Percentiles rank a stretch among this genome's conserved stretches.
Conservation (phyloP, 2,329 filamentous ascomycete genomes). For the Didymella pomorum region DNA sequence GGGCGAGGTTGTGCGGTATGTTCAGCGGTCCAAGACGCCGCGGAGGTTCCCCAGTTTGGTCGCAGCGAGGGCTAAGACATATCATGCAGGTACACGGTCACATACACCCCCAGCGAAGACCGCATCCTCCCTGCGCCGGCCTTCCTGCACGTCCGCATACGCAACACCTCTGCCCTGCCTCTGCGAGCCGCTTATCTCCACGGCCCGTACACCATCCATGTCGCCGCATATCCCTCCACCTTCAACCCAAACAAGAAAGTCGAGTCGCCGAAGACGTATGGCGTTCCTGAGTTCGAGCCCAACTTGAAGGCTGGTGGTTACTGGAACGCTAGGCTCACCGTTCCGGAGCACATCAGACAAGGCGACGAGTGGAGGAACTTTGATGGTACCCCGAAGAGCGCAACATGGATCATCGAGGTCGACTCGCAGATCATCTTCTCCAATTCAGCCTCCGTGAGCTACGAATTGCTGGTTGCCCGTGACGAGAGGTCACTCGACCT, state of each 20-base stretch:
- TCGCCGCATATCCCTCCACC: slow-evolving; percentile 81
- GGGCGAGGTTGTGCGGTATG: slow-evolving; percentile 88
- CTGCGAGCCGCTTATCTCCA: slow-evolving; percentile 95
- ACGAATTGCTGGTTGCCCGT: slow-evolving; percentile 83
- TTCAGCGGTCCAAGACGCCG: slow-evolving; percentile 8
- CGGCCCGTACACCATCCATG: slow-evolving; percentile 90
- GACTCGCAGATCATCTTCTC: slow-evolving; percentile 95
- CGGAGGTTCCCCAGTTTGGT: slow-evolving; percentile 18
- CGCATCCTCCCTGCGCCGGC: slow-evolving; percentile 87
- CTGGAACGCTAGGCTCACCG: slow-evolving; percentile 80
- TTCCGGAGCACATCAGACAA: slow-evolving; percentile 77
- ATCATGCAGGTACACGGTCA: slow-evolving; percentile 72
- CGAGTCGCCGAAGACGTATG: slow-evolving; percentile 72
- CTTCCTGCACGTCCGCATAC: slow-evolving; percentile 83
- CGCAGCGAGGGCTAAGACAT: slow-evolving; percentile 22
- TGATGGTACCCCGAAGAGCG: slow-evolving; percentile 58
- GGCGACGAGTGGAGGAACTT: slow-evolving; percentile 38
- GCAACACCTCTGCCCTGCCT: slow-evolving; percentile 89
- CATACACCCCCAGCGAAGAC: slow-evolving; percentile 88
- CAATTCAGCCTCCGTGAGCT: slow-evolving; percentile 83
- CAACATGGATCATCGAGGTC: slow-evolving; percentile 90
- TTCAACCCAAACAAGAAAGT: slow-evolving; percentile 86
- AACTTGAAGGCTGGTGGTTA: slow-evolving; percentile 92
- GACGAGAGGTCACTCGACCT: slow-evolving; percentile 84
- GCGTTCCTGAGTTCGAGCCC: slow-evolving; percentile 90